These are phyloP conservation scores for Perkinsus chesapeaki DNA, from an alignment of 169 alveolate genomes.

Conservation along the genomic window DNA sequence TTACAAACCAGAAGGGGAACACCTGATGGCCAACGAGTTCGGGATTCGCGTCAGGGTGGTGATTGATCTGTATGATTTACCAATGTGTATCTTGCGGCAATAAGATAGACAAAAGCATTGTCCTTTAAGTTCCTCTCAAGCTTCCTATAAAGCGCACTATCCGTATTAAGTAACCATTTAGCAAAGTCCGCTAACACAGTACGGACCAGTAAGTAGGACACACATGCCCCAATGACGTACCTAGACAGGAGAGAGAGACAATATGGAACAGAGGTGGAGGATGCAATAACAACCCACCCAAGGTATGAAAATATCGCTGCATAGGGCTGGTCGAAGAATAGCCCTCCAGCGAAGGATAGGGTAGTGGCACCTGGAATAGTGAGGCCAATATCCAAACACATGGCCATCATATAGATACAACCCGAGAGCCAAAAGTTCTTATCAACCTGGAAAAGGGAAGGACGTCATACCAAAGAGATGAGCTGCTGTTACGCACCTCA, in stretches of 20 bases:
- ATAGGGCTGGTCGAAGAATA: constrained; percentile 15
- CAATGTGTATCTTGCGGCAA: constrained; percentile 9
- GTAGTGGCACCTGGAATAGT: constrained; percentile 11
- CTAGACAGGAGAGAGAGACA: neutral
- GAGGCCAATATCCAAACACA: neutral
- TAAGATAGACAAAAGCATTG: constrained; percentile 8
- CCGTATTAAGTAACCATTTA: neutral
- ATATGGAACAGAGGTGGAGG: neutral
- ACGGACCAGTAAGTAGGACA: neutral
- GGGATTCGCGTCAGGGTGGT: no score
- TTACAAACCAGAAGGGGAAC: constrained; percentile 15
- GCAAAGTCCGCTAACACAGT: constrained; percentile 7
- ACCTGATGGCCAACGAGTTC: no score
- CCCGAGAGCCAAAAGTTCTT: neutral
- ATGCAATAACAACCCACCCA: neutral
- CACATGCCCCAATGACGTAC: constrained; percentile 7
- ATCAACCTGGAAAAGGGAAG: neutral
- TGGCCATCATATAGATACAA: neutral
- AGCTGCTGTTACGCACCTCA: neutral
- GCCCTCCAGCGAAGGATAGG: constrained; percentile 10
- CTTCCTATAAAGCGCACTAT: neutral
- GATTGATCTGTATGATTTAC: neutral
- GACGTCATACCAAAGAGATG: neutral
- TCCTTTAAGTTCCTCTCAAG: neutral
- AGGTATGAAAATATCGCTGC: constrained; percentile 7